A percentile compares a stretch with the other conserved stretches of the same genome.
Conservation (phyloP, 441 rosid genomes). For the Euphorbia schlechtendalii region DNA sequence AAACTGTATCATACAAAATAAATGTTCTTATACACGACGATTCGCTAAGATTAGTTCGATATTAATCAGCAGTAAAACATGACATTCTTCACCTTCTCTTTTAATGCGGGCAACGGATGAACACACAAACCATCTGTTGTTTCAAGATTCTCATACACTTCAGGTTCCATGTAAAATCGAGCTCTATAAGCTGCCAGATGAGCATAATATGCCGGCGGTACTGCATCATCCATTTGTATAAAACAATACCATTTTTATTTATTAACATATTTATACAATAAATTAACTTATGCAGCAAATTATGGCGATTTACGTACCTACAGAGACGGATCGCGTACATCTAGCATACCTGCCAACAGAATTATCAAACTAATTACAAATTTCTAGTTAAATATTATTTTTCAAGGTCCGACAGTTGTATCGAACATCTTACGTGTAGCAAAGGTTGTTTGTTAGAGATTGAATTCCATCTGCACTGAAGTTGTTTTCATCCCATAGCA, state of each 20-base stretch:
- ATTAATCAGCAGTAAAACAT: conserved; percentile 88
- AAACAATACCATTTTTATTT: background rate
- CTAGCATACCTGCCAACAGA: conserved; percentile 14
- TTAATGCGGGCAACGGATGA: conserved; percentile 69
- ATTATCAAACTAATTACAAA: background rate
- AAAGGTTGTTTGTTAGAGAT: conserved; percentile 12
- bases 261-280: no score
- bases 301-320: background rate
- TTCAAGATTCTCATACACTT: background rate
- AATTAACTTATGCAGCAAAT: background rate
- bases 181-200: conserved; percentile 11
- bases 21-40: no score
- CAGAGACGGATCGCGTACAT: conserved; percentile 7
- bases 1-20: no score
- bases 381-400: background rate
- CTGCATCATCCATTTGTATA: background rate
- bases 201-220: conserved; percentile 14
- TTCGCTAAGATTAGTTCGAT: no score
- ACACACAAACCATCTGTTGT: conserved; percentile 35
- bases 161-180: conserved; percentile 13
- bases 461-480: conserved; percentile 14
- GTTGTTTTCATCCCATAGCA: conserved; percentile 13
- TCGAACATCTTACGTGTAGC: conserved; percentile 7
- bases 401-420: no score
- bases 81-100: conserved; percentile 60